Conservation (phyloP, 805 yeast species). For the Saccharomycopsis javanensis region DNA sequence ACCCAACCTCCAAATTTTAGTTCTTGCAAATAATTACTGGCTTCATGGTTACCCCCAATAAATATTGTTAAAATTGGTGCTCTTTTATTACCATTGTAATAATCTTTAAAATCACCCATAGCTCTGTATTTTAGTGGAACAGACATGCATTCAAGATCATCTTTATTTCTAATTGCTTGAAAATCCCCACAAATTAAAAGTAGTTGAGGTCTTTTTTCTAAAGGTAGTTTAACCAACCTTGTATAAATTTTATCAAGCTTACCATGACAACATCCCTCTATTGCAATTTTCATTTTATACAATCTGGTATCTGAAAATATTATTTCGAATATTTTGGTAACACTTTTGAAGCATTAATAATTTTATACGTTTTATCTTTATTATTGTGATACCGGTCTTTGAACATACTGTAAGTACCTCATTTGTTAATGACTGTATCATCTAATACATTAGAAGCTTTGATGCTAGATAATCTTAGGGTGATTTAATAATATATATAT, state of each 20-base stretch:
- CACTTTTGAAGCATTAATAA: no score
- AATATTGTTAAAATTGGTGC: constrained; percentile 78
- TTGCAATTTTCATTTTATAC: constrained; percentile 38
- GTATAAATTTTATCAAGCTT: constrained; percentile 51
- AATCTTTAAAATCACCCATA: constrained; percentile 73
- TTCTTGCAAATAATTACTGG: constrained; percentile 66
- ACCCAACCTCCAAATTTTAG: constrained; percentile 87
- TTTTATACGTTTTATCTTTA: no score
- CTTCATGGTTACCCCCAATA: constrained; percentile 94
- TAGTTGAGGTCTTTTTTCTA: constrained; percentile 35
- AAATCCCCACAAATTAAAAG: constrained; percentile 87
- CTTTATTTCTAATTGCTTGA: constrained; percentile 58
- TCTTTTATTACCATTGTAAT: constrained; percentile 45
- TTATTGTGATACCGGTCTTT: no score
- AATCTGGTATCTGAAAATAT: no score
- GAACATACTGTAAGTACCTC: no score
- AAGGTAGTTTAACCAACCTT: constrained; percentile 22
- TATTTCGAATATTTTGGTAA: background rate
- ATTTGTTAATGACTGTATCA: background rate
- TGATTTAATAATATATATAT: no score
- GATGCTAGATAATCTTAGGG: background rate
- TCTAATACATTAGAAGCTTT: background rate
- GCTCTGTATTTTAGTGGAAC: constrained; percentile 70
- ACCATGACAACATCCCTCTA: constrained; percentile 91
- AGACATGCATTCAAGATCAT: constrained; percentile 60